Conservation (phyloP, 202 grass and related monocot genomes). For the Bolboschoenoplectus hybrid region DNA sequence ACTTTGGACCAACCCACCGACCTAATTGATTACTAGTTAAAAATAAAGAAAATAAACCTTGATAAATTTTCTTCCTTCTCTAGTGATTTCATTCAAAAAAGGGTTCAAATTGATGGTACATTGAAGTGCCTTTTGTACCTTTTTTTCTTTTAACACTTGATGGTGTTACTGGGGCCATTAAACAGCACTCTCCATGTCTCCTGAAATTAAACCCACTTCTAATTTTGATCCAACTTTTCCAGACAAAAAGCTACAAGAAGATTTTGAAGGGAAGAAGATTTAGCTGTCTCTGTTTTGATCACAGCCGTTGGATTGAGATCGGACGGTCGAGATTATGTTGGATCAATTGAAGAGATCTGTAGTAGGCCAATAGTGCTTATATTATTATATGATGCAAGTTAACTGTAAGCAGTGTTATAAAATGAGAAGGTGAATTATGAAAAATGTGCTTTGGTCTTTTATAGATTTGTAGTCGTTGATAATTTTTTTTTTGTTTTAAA, state of each 20-base stretch:
- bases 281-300: not conserved
- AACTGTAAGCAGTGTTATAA: too few relatives aligned
- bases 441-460: too few relatives aligned
- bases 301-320: not conserved
- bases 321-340: not conserved
- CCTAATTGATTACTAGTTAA: not conserved
- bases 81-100: constrained; percentile 31
- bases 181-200: constrained; percentile 19
- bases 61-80: not conserved
- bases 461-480: too few relatives aligned
- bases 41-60: not conserved
- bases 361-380: not conserved
- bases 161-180: constrained; percentile 16
- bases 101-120: not conserved
- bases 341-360: not conserved
- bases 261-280: not conserved
- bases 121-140: not conserved
- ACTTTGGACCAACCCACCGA: not conserved
- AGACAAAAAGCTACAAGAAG: constrained; percentile 29
- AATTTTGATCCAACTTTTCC: constrained; percentile 35
- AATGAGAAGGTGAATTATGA: too few relatives aligned
- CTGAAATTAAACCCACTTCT: constrained; percentile 25
- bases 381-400: too few relatives aligned
- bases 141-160: constrained; percentile 27
- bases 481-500: too few relatives aligned